Evolutionary conservation across 2,329 filamentous ascomycete species (phyloP), one percentile per base, ranked within the genome.

Genomic region (Camptophora hylomeconis): DNA sequence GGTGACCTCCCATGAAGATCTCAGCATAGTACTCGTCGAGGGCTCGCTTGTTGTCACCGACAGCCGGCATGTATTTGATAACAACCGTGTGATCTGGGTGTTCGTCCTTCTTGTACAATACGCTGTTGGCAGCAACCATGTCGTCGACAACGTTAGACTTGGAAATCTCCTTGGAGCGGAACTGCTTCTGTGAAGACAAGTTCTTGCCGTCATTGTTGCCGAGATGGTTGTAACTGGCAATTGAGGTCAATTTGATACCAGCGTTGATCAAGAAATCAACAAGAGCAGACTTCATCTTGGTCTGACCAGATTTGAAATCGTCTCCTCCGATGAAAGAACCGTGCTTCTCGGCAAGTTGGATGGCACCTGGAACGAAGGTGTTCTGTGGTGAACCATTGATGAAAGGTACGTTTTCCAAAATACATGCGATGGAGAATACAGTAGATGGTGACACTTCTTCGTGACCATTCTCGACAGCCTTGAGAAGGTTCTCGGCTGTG

Each of bases 161-260:
- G 61, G 82, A 92, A 46, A 98, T 98, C 64, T 98, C 89, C 73
- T 98, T 98, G 61, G 84, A 93, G 48, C 89, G 86, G 75, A 98
- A 98, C 62, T 95, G 89, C 66, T 79, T 83, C 58, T 94, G 86
- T 23, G 86, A 93, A 64, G 81, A 92, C 47, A 98, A 61, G 66
- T 98, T 98, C 75, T 86, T 94, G 65, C 89, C 89, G 54, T 98
- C 87, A 53, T 98, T 98, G 73, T 98, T 98, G 51, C 89, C 89
- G 32, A 98, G 76, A 57, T 98, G 89, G 67, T 98, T 98, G 75
- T 98, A 98, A 61, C 81, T 92, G 42, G 89, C 83, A 61, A 98
- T 95, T 21, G 86, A 93, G 36, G 87, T 95, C 51, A 98, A 75
- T 67, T 93, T 94, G 71, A 98, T 95, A 54, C 89, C 89, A 26